phyloP scores from a whole-genome alignment of 139 green algal genomes.

The Zygnema circumcarinatum region DNA sequence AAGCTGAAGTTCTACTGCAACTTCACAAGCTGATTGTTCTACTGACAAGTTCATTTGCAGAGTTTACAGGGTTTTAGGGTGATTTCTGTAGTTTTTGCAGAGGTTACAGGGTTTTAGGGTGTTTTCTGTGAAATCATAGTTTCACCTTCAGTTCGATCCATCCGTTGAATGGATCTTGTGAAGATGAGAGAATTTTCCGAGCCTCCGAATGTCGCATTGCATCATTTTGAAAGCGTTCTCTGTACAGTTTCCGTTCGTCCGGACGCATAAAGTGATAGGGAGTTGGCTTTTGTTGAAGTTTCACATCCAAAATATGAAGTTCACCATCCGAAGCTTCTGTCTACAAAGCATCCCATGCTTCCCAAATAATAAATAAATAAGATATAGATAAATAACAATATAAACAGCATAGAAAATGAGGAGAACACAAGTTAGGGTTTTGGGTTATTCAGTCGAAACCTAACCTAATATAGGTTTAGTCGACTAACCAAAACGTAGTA shows the following conservation, averaged over 20 bases:
- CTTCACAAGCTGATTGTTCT: too few species aligned
- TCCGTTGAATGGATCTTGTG: conserved; percentile 11
- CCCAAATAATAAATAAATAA: background rate
- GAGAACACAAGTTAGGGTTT: too few species aligned
- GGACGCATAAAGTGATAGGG: conserved; percentile 54
- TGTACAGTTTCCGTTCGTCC: conserved; percentile 25
- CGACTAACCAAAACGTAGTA: conserved; percentile 51
- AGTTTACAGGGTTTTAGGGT: too few species aligned
- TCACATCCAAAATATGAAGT: conserved; percentile 45
- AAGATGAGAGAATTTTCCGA: conserved; percentile 5
- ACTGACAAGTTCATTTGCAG: too few species aligned
- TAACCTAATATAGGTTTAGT: background rate
- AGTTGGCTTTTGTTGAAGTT: conserved; percentile 36
- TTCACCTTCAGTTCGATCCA: conserved; percentile 57
- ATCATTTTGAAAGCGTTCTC: conserved; percentile 32
- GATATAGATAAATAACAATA: background rate
- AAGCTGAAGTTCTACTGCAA: too few species aligned
- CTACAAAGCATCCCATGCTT: background rate
- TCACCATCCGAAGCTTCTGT: conserved; percentile 29
- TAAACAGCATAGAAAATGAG: background rate
- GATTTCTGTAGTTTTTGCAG: too few species aligned
- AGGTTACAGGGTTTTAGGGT: too few species aligned
- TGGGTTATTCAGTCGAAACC: too few species aligned
- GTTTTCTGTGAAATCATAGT: too few species aligned
- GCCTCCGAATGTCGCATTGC: background rate